These are phyloP conservation scores for Calonectria honghensis DNA, from an alignment of 2,329 filamentous ascomycete species.

Conservation along the genomic window DNA sequence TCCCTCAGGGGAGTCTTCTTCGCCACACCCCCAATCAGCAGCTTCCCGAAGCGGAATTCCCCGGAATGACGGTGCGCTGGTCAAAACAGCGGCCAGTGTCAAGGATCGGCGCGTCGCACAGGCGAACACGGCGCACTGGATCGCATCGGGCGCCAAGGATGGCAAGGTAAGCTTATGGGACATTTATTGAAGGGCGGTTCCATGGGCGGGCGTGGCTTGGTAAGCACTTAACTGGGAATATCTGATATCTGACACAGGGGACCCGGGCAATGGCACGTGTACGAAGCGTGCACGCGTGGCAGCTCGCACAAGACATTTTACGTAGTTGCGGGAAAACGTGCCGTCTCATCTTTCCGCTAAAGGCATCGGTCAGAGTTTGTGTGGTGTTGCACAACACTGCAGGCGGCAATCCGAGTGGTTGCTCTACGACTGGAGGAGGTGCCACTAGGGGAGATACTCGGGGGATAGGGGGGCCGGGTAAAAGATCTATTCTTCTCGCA, in stretches of 20 bases:
- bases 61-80: constrained; percentile 27
- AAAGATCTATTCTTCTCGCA: constrained; percentile 1
- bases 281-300: not conserved
- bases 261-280: not conserved
- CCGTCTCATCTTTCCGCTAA: not conserved
- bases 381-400: not conserved
- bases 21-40: not conserved
- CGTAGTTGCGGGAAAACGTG: not conserved
- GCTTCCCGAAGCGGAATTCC: not conserved
- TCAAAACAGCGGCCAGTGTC: constrained; percentile 62
- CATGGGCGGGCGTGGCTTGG: not conserved
- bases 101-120: constrained; percentile 78
- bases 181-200: constrained; percentile 77
- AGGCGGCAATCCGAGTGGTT: not conserved
- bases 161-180: constrained; percentile 98
- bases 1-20: not conserved
- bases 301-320: not conserved
- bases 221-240: constrained; percentile 21
- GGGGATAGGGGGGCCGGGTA: not conserved
- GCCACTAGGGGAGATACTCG: not conserved
- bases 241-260: constrained; percentile 16
- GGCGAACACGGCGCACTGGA: constrained; percentile 86
- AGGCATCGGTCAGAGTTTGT: not conserved
- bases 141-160: constrained; percentile 94
- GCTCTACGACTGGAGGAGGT: not conserved